Evolutionary conservation across 2,329 filamentous ascomycete genomes (phyloP), one percentile per base, ranked within the genome.

Genomic region (Aspergillus pseudotamarii): DNA sequence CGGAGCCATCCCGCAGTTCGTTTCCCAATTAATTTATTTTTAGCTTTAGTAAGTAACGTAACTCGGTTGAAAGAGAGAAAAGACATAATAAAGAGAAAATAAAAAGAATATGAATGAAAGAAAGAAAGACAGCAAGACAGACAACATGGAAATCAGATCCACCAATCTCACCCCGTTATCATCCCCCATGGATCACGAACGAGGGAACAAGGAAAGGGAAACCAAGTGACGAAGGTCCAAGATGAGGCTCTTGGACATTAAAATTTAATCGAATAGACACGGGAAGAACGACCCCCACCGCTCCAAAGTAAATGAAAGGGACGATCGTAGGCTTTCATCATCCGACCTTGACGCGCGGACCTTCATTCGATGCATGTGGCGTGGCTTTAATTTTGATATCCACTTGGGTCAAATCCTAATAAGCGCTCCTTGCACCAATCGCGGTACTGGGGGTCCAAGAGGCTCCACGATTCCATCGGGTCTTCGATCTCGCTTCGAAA

Each of bases 301-400:
- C 6, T 48, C 45, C 12, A 26, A 16, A 48, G 45, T 16, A 28
- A 48, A 26, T 8, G 11, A 23, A 21, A 16, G 21, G 16, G 48
- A 51, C 28, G 48, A 51, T 51, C 48, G 9, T 28, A 4, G 28
- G 12, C 48, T 51, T 51, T 51, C 28, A 36, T 41, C 45, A 51
- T 41, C 45, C 30, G 57, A 36, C 14, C 55, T 28, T 43, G 38
- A 46, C 57, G 57, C 48, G 57, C 57, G 57, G 45, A 32, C 57
- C 57, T 46, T 50, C 46, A 50, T 50, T 28, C 16, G 46, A 19
- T 30, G 30, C 57, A 48, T 46, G 57, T 59, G 57, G 43, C 57
- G 23, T 48, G 48, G 57, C 45, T 30, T 48, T 23, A 41, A 38
- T 21, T 23, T 41, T 28, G 16, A 32, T 32, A 12, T 11, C 12